Evolutionary conservation across 805 yeast species (phyloP).

Genomic region (Ogataea pignaliae): DNA sequence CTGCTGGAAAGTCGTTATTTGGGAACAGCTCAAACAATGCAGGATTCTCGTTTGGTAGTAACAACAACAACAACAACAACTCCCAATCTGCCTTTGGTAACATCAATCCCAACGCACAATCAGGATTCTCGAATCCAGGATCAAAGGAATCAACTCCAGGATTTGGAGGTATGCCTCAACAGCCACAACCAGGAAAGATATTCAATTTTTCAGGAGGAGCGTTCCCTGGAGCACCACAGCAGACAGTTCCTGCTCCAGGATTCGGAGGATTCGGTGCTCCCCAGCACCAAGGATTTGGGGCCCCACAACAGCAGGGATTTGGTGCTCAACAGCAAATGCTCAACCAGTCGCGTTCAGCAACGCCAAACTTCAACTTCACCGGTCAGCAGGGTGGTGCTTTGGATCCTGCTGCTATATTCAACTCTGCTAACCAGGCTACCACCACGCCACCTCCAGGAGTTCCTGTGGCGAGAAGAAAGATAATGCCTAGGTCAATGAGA

Average conservation of each 20-base stretch:
- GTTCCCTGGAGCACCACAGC: constrained; percentile 6
- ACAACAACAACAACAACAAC: background rate
- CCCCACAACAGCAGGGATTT: constrained; percentile 1
- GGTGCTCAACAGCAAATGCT: constrained; percentile 5
- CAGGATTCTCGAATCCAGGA: constrained; percentile 2
- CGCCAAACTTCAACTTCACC: constrained; percentile 31
- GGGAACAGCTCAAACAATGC: background rate
- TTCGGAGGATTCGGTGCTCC: constrained; percentile 5
- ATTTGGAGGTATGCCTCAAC: constrained; percentile 9
- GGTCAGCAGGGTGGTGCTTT: constrained; percentile 21
- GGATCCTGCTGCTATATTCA: constrained; percentile 28
- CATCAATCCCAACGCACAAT: background rate
- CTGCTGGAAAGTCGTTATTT: constrained; percentile 7
- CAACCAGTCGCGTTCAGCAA: constrained; percentile 24
- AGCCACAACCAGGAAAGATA: constrained; percentile 12
- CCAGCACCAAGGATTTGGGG: background rate
- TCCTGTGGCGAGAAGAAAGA: constrained; percentile 13
- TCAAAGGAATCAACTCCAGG: constrained; percentile 8
- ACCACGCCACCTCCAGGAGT: constrained; percentile 18
- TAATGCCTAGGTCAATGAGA: constrained; percentile 18
- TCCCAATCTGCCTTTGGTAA: constrained; percentile 2
- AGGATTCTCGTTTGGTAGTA: background rate
- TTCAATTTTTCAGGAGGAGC: constrained; percentile 9
- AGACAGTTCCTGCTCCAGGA: constrained; percentile 6
- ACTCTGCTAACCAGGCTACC: constrained; percentile 11